A percentile compares a stretch with the other conserved stretches of the same genome.
Conservation (phyloP, 2,329 filamentous ascomycete species). For the Bipolaris cookei region DNA sequence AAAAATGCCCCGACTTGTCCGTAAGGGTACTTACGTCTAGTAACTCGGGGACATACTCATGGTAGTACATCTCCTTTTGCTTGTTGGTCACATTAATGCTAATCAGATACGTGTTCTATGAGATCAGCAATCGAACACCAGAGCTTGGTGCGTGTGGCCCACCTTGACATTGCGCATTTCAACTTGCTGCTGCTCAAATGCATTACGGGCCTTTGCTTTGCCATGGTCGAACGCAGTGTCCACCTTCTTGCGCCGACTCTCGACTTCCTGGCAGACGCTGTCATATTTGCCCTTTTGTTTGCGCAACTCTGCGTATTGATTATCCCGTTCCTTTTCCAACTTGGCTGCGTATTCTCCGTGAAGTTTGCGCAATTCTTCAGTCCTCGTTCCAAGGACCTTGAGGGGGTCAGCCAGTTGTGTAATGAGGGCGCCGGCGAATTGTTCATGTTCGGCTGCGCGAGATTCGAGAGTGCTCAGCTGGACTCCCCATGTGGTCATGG, state of each 20-base stretch:
- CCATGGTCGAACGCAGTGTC: slow-evolving; percentile 86
- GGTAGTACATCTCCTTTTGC: slow-evolving; percentile 95
- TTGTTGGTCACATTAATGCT: slow-evolving; percentile 96
- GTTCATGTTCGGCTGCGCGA: slow-evolving; percentile 86
- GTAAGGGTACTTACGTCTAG: slow-evolving; percentile 69
- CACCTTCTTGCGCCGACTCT: slow-evolving; percentile 91
- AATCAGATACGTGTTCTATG: slow-evolving; percentile 89
- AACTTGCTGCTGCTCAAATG: slow-evolving; percentile 87
- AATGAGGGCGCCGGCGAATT: slow-evolving; percentile 78
- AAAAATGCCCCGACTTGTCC: not conserved
- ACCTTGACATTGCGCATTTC: slow-evolving; percentile 96
- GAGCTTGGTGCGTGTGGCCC: not conserved
- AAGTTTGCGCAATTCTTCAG: slow-evolving; percentile 90
- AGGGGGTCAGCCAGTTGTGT: slow-evolving; percentile 85
- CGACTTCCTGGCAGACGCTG: slow-evolving; percentile 88
- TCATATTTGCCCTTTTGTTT: slow-evolving; percentile 96
- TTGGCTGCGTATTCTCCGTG: slow-evolving; percentile 89
- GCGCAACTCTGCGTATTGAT: slow-evolving; percentile 80
- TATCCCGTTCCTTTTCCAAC: slow-evolving; percentile 86
- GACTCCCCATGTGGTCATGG: slow-evolving; percentile 94
- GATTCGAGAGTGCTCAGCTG: slow-evolving; percentile 90
- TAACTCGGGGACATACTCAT: slow-evolving; percentile 93
- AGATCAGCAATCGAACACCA: slow-evolving; percentile 28
- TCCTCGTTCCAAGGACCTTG: slow-evolving; percentile 73
- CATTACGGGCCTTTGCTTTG: slow-evolving; percentile 86